Percentiles rank a stretch among this genome's conserved stretches.
Evolutionary conservation across 2,329 filamentous ascomycete genomes (phyloP).

Genomic region (Fusarium citri): DNA sequence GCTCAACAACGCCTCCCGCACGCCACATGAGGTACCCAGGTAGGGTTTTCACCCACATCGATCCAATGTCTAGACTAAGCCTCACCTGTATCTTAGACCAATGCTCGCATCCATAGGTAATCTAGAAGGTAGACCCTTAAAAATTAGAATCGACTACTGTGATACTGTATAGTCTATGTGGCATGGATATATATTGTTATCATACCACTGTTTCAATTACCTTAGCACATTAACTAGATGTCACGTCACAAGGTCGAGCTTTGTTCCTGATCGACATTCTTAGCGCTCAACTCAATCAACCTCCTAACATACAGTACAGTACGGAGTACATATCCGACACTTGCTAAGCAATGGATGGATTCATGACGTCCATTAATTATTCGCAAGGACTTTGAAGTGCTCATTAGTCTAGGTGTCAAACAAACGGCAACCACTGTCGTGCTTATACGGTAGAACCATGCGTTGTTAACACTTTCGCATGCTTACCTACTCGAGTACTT

Average conservation of each 20-base stretch:
- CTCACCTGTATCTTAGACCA: neutral
- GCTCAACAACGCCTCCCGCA: conserved; percentile 16
- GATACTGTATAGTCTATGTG: neutral
- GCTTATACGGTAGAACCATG: neutral
- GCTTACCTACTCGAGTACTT: neutral
- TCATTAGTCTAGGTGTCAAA: neutral
- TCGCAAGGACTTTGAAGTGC: conserved; percentile 2
- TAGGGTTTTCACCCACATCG: neutral
- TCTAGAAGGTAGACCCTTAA: neutral
- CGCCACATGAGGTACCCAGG: conserved; percentile 13
- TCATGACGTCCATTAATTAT: conserved; percentile 21
- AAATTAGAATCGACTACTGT: neutral
- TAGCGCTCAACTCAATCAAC: conserved; percentile 35
- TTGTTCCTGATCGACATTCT: conserved; percentile 38
- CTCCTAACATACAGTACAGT: conserved; percentile 8
- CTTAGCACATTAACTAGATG: neutral
- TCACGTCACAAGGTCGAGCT: conserved; percentile 1
- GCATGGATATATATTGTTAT: neutral
- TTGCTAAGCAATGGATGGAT: conserved; percentile 14
- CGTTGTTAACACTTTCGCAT: neutral
- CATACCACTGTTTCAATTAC: neutral
- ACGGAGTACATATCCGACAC: conserved; percentile 15
- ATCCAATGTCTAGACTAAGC: conserved; percentile 7
- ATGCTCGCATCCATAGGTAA: neutral
- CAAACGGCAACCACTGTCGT: neutral